A percentile compares a stretch with the other conserved stretches of the same genome.
Evolutionary conservation across 306 rosid species (phyloP).

Genomic region (Herpetospermum pedunculosum): DNA sequence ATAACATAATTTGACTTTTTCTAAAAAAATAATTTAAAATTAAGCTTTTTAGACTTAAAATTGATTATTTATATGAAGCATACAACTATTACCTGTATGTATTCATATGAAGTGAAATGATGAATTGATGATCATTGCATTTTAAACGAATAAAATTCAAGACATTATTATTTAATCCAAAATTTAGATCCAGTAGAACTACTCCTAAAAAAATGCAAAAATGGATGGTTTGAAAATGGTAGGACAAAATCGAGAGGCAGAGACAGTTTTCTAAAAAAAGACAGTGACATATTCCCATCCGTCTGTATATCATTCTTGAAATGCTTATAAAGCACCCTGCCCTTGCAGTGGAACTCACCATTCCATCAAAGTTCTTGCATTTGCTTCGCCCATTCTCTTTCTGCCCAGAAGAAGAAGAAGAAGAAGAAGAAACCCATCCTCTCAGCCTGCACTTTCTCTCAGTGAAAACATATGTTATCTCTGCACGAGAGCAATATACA

Average conservation of each 20-base stretch:
- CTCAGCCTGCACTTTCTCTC: neutral
- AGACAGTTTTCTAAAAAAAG: neutral
- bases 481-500: neutral
- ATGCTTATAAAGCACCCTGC: constrained; percentile 23
- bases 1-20: neutral
- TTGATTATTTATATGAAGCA: neutral
- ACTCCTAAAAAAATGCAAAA: neutral
- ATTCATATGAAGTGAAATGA: neutral
- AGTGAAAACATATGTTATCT: neutral
- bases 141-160: neutral
- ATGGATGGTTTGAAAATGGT: neutral
- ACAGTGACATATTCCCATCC: constrained; percentile 15
- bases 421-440: neutral
- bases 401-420: neutral
- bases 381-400: neutral
- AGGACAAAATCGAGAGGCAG: neutral
- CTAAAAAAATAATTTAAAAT: neutral
- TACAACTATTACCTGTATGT: neutral
- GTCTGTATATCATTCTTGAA: constrained; percentile 4
- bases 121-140: neutral
- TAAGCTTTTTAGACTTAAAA: neutral
- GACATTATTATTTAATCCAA: neutral
- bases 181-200: neutral
- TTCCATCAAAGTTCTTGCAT: constrained; percentile 10
- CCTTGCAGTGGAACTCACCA: constrained; percentile 15